A percentile compares a stretch with the other conserved stretches of the same genome.
Conservation (phyloP, 257 asterid genomes). For the Handroanthus guayacan region DNA sequence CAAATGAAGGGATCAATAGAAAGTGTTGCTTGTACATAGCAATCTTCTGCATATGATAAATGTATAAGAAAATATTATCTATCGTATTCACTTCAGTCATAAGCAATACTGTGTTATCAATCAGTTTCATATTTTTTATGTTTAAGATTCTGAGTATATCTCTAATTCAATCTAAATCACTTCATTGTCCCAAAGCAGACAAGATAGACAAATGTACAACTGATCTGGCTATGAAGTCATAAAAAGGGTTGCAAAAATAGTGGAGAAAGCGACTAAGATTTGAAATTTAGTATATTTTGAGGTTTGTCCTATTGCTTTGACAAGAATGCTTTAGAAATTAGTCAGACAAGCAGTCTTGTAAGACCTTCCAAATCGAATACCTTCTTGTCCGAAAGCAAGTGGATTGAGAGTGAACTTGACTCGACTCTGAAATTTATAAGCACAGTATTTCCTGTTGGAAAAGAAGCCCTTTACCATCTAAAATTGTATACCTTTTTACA, state of each 20-base stretch:
- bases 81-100: constrained; percentile 9
- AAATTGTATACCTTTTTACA: no score
- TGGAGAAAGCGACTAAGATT: not conserved
- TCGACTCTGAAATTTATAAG: constrained; percentile 7
- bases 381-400: constrained; percentile 21
- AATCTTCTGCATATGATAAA: constrained; percentile 12
- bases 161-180: not conserved
- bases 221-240: not conserved
- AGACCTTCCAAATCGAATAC: constrained; percentile 12
- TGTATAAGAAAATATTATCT: constrained; percentile 11
- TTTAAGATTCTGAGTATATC: not conserved
- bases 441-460: not conserved
- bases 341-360: constrained; percentile 17
- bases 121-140: not conserved
- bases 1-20: not conserved
- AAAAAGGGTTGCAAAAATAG: not conserved
- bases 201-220: not conserved
- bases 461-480: no score
- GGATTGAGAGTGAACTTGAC: constrained; percentile 29
- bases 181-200: constrained; percentile 11
- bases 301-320: not conserved
- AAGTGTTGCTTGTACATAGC: constrained; percentile 10
- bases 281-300: not conserved
- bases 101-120: not conserved
- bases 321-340: constrained; percentile 3